Evolutionary conservation across 805 yeast genomes (phyloP), one percentile per base, ranked within the genome.

Genomic region (Ogataea corticis): DNA sequence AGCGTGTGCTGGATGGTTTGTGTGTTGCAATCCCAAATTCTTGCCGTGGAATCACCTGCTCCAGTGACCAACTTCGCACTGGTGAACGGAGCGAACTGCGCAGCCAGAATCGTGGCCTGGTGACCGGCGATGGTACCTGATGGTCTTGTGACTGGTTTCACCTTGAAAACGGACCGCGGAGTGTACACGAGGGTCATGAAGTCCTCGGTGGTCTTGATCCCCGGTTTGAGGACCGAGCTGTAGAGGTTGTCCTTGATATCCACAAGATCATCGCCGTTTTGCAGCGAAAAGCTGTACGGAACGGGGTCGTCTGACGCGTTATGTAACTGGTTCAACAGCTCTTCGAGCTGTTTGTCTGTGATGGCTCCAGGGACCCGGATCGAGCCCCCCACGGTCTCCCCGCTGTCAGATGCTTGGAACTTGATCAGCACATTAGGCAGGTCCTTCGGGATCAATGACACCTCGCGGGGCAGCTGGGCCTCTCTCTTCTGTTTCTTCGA

Each of bases 21-120:
- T 0, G 98, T 91, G 57, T 89, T 84, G 65, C 96, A 87, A 67
- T 91, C 97, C 99, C 99, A 94, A 38, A 92, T 79, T 62, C 98
- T 75, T 2, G 98, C 97, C 7, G 98, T 91, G 30, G 85, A 80
- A 66, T 94, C 99, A 36, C 99, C 99, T 5, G 97, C 88, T 30
- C 99, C 99, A 0, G 97, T 86, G 33, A 87, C 94, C 85, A 91
- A 82, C 55, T 87, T 73, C 2, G 91, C 76, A 14, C 92, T 80
- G 14, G 91, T 83, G 58, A 86, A 76, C 25, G 99, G 99, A 2
- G 99, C 95, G 75, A 94, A 94, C 51, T 87, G 91, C 33, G 94
- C 85, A 48, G 97, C 87, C 52, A 94, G 71, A 49, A 94, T 88
- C 0, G 98, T 94, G 2, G 96, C 80, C 1, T 96, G 96, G 63